Evolutionary conservation across 352 stramenopile genomes (phyloP), one percentile per base, ranked within the genome.

Genomic region (Phytophthora brassicae): DNA sequence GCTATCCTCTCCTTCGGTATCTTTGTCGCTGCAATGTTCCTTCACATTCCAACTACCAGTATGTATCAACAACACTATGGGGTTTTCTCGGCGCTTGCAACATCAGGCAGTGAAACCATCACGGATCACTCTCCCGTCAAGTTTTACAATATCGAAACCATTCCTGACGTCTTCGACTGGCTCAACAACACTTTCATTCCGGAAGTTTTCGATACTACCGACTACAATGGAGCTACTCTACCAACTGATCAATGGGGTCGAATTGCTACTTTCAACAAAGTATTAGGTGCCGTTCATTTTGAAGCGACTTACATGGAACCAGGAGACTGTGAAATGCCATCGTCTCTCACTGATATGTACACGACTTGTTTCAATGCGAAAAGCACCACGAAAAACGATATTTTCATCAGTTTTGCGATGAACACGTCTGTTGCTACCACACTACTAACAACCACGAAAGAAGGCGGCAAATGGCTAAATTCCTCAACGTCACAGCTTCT

Each of bases 21-120:
- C 33, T 82, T 82, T 44, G 52, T 83, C 4, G 59, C 56, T 7
- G 77, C 77, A 55, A 71, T 81, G 50, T 81, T 77, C 46, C 22
- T 68, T 13, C 35, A 42, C 35, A 42, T 42, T 42, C 35, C 35
- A 13, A 6, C 35, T 6, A 9, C 35, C 1, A 16, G 35, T 0
- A 13, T 42, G 1, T 42, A 42, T 16, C n/a, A 42, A 6, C 35
- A 20, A 16, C n/a, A 42, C 35, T 20, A 42, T 16, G 35, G 5
- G 35, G 6, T 42, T 13, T 38, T 13, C 1, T 13, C 31, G 31
- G 16, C 31, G 13, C 31, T 38, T 38, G 31, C 31, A 14, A 13
- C 31, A 1, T 9, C 31, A 13, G n/a, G n/a, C n/a, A n/a, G n/a
- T n/a, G 31, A 9, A 13, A 38, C 31, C 2, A 9, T n/a, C 3